A percentile compares a stretch with the other conserved stretches of the same genome.
Conservation (phyloP, 148 eudicot species). For the Polygonum aviculare region DNA sequence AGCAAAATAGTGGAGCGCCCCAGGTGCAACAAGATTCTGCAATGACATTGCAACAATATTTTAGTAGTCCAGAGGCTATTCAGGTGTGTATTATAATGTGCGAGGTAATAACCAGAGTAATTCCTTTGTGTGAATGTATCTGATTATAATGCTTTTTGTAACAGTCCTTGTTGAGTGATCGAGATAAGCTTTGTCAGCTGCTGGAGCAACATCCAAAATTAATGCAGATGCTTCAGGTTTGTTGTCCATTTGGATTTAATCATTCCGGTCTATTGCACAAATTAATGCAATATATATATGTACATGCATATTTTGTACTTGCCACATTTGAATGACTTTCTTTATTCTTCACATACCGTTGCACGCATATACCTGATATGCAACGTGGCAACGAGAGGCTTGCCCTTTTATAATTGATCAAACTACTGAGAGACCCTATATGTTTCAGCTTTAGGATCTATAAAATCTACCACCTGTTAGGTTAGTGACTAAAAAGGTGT, state of each 20-base stretch:
- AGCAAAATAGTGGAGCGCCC: slow-evolving; percentile 32
- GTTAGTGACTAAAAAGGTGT: background rate
- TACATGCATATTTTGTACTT: background rate
- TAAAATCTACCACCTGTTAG: background rate
- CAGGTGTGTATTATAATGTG: slow-evolving; percentile 38
- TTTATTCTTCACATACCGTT: too few relatives aligned
- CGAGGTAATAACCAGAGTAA: background rate
- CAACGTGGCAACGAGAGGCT: background rate
- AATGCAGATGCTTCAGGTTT: slow-evolving; percentile 98
- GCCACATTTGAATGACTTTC: background rate
- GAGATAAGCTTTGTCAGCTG: slow-evolving; percentile 88
- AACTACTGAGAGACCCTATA: background rate
- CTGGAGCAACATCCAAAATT: slow-evolving; percentile 92
- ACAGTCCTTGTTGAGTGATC: slow-evolving; percentile 85
- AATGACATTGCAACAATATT: slow-evolving; percentile 70
- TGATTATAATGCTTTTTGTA: slow-evolving; percentile 1
- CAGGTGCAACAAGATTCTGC: slow-evolving; percentile 61
- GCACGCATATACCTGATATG: background rate
- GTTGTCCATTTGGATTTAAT: slow-evolving; percentile 7
- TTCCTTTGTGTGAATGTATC: background rate
- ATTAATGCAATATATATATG: background rate
- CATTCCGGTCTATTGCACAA: background rate
- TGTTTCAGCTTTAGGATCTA: background rate
- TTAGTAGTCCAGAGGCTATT: slow-evolving; percentile 93
- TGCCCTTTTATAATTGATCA: background rate